Evolutionary conservation across 1,284 basidiomycete species (phyloP), one percentile per base, ranked within the genome.

Genomic region (Puccinia novopanici): DNA sequence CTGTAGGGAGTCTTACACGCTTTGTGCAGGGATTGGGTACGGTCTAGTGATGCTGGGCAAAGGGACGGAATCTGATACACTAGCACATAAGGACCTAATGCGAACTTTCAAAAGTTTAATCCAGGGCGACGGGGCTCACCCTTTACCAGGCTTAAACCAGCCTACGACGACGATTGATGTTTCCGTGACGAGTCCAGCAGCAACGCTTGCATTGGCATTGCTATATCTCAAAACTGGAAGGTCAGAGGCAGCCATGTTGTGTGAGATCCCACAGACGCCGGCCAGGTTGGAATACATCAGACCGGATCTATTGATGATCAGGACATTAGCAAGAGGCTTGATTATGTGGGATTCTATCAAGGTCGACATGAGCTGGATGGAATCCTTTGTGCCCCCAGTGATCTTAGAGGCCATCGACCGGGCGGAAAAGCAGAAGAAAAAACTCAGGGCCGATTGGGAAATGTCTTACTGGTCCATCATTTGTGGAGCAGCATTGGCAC

Each of bases 11-110:
- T 91, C 94, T 0, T 99, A 98, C 85, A 92, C 94, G 0, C 91
- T 95, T 82, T 90, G 93, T 1, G 91, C 94, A 0, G 93, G 92
- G 4, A 89, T 98, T 61, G 91, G 93, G 0, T 97, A 97, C 84
- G 97, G 97, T 0, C 92, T 98, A 89, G 92, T 97, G 85, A 95
- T 98, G 91, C 89, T 99, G 6, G 95, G 93, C 9, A 50, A 71
- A 68, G 48, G 67, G 19, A 61, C 76, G 45, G 40, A 78, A 82
- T 67, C 71, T 45, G 3, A 59, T 83, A 70, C 77, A 81, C 59
- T 82, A 81, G 81, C 73, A 80, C 73, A 73, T 81, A 75, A 75
- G 27, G 74, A 76, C 67, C 40, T 76, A 57, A 78, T 78, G 80
- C 57, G 65, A 65, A 71, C 80, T 2, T 81, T 78, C 52, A 76